A percentile compares a stretch with the other conserved stretches of the same genome.
Conservation (phyloP, 2,329 filamentous ascomycete genomes). For the Colletotrichum tabaci region DNA sequence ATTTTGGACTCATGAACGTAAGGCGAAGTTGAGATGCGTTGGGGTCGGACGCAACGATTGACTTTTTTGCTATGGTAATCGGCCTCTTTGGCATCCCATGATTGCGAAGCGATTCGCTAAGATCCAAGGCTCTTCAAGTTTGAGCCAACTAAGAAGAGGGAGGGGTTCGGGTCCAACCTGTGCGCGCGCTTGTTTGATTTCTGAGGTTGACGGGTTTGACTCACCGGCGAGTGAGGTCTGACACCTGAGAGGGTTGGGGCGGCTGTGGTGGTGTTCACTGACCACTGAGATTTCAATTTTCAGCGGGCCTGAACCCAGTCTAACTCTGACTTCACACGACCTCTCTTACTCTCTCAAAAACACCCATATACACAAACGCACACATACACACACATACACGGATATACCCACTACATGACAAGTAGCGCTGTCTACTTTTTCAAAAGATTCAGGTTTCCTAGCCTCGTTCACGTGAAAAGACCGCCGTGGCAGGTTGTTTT, state of each 20-base stretch:
- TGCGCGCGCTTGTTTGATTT: not conserved
- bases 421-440: not conserved
- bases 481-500: not conserved
- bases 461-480: no score
- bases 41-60: not conserved
- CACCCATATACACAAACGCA: no score
- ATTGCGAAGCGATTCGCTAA: not conserved
- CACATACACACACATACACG: not conserved
- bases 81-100: not conserved
- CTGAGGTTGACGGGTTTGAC: slow-evolving; percentile 1
- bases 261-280: not conserved
- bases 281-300: not conserved
- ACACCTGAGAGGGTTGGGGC: not conserved
- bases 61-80: slow-evolving; percentile 7
- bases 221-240: slow-evolving; percentile 5
- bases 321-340: slow-evolving; percentile 5
- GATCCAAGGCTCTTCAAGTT: slow-evolving; percentile 1
- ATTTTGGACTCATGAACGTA: no score
- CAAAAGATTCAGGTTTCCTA: not conserved
- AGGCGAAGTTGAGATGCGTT: not conserved
- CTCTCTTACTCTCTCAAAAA: not conserved
- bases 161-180: not conserved
- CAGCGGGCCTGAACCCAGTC: slow-evolving; percentile 2
- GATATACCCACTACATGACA: slow-evolving; percentile 1
- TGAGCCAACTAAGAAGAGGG: not conserved